A percentile compares a stretch with the other conserved stretches of the same genome.
Evolutionary conservation across 192 early-diverging fungal genomes (phyloP).

Genomic region (Dispira simplex): DNA sequence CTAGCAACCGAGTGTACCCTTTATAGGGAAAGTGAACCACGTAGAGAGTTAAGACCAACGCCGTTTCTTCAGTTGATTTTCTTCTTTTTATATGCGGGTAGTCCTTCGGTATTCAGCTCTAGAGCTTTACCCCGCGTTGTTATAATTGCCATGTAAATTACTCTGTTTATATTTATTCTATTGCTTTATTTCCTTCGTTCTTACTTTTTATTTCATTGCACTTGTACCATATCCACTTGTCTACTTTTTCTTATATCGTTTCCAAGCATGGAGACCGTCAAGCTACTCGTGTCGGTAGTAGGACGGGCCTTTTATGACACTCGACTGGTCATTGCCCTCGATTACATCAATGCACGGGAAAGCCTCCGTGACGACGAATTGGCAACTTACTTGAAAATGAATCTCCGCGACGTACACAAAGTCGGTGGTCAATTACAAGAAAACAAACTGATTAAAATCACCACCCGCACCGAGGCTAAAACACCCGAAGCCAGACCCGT

Average conservation of each 20-base stretch:
- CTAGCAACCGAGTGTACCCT: no score
- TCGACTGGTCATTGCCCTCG: conserved; percentile 62
- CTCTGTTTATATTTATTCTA: no score
- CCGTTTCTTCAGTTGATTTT: no score
- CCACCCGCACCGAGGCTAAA: conserved; percentile 29
- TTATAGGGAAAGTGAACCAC: no score
- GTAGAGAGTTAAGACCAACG: no score
- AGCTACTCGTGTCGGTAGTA: conserved; percentile 50
- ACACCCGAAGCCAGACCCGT: not conserved
- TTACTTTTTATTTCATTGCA: no score
- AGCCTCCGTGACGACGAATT: conserved; percentile 68
- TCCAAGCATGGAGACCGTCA: conserved; percentile 26
- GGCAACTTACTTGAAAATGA: conserved; percentile 41
- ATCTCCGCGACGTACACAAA: conserved; percentile 51
- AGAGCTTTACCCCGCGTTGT: no score
- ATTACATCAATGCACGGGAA: conserved; percentile 56
- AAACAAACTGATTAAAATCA: conserved; percentile 56
- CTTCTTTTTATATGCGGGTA: no score
- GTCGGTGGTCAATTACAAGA: conserved; percentile 66
- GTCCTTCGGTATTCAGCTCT: no score
- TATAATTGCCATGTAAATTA: no score
- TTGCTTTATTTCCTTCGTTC: no score
- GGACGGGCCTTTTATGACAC: conserved; percentile 76
- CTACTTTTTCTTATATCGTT: not conserved
- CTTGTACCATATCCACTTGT: no score